These are phyloP conservation scores for Rhamnella rubrinervis DNA, from an alignment of 331 rosid genomes.

Conservation along the genomic window DNA sequence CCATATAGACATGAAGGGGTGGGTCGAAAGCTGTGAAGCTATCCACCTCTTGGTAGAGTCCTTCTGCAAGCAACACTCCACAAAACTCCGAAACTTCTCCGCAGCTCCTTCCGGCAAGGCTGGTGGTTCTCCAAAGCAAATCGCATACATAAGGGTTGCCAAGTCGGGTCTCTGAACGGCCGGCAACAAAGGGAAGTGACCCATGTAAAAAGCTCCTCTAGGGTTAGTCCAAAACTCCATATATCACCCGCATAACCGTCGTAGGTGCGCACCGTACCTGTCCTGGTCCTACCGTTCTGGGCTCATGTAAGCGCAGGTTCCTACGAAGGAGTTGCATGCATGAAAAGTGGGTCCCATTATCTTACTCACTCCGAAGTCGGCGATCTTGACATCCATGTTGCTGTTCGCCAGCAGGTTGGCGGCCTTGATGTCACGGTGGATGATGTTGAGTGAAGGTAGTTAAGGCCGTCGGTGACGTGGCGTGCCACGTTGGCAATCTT, in stretches of 20 bases:
- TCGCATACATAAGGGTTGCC: conserved; percentile 84
- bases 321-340: conserved; percentile 79
- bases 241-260: conserved; percentile 78
- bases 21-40: conserved; percentile 60
- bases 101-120: conserved; percentile 53
- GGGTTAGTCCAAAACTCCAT: conserved; percentile 86
- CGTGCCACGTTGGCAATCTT: conserved; percentile 59
- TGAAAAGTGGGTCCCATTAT: conserved; percentile 68
- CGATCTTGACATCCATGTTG: conserved; percentile 63
- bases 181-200: conserved; percentile 78
- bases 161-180: conserved; percentile 88
- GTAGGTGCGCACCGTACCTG: conserved; percentile 65
- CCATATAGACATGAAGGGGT: conserved; percentile 56
- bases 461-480: conserved; percentile 63
- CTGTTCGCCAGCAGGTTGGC: conserved; percentile 61
- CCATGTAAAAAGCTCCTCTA: conserved; percentile 80
- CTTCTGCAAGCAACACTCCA: conserved; percentile 77
- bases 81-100: conserved; percentile 49
- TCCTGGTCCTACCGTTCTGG: conserved; percentile 94
- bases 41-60: conserved; percentile 76
- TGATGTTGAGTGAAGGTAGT: conserved; percentile 72
- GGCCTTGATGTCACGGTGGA: conserved; percentile 86
- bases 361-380: conserved; percentile 83
- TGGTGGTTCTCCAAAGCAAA: conserved; percentile 84
- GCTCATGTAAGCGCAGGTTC: conserved; percentile 97